Conservation (phyloP, 192 early-diverging fungal species). For the Mortierella hygrophila region DNA sequence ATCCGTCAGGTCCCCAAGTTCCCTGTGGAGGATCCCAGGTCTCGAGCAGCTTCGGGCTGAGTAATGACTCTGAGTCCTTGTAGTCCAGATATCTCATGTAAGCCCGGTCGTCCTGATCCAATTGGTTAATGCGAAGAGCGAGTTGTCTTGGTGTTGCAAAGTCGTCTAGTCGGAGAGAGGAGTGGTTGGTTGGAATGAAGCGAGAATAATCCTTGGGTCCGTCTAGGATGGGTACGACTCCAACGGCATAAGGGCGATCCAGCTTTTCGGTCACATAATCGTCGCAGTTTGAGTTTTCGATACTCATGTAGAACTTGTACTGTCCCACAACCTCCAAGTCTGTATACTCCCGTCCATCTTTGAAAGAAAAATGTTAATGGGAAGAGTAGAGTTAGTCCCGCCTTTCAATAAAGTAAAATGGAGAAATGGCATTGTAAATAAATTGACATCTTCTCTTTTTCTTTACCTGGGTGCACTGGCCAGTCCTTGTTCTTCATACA, state of each 20-base stretch:
- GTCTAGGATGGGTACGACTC: slow-evolving; percentile 48
- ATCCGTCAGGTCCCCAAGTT: slow-evolving; percentile 20
- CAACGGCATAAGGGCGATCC: slow-evolving; percentile 19
- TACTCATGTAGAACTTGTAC: slow-evolving; percentile 49
- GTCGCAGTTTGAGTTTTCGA: slow-evolving; percentile 53
- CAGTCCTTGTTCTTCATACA: slow-evolving; percentile 48
- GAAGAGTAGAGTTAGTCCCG: background rate
- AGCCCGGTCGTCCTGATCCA: slow-evolving; percentile 13
- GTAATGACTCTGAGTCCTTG: slow-evolving; percentile 21
- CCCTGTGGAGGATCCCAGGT: slow-evolving; percentile 1
- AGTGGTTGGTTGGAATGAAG: slow-evolving; percentile 33
- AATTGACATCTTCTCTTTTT: too few relatives aligned
- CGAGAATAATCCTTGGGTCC: slow-evolving; percentile 48
- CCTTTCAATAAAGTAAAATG: background rate
- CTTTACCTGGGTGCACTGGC: slow-evolving; percentile 30
- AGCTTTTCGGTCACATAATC: slow-evolving; percentile 55
- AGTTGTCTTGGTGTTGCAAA: slow-evolving; percentile 35
- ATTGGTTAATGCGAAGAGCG: slow-evolving; percentile 12
- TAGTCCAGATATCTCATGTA: slow-evolving; percentile 31
- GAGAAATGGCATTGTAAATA: background rate
- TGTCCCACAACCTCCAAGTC: slow-evolving; percentile 11
- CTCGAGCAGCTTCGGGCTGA: slow-evolving; percentile 21
- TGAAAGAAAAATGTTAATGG: background rate
- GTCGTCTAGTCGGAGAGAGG: slow-evolving; percentile 33
- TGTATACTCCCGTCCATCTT: background rate